Percentiles rank a stretch among this genome's conserved stretches.
Evolutionary conservation across 2,329 filamentous ascomycete species (phyloP).

Genomic region (Pseudogymnoascus sp.): DNA sequence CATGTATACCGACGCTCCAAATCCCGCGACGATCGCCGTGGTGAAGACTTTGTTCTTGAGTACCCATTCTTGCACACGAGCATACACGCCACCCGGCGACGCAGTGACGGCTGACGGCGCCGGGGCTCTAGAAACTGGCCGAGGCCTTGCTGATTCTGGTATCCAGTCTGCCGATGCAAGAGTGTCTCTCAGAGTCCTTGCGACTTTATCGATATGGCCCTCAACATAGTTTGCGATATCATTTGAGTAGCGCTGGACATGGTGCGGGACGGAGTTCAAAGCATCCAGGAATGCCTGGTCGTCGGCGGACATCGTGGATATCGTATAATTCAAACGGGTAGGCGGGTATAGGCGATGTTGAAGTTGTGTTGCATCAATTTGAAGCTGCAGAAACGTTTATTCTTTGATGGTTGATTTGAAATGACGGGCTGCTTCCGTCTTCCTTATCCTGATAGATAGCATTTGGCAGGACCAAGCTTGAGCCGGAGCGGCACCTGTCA

Average conservation of each 20-base stretch:
- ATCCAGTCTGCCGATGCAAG: conserved; percentile 65
- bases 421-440: conserved; percentile 1
- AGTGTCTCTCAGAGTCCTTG: conserved; percentile 61
- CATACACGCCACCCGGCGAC: conserved; percentile 33
- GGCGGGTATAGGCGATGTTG: background rate
- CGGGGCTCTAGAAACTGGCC: conserved; percentile 29
- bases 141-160: conserved; percentile 58
- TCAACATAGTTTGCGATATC: conserved; percentile 76
- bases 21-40: conserved; percentile 61
- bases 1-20: conserved; percentile 55
- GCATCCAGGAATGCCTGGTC: conserved; percentile 72
- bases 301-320: conserved; percentile 64
- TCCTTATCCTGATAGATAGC: conserved; percentile 4
- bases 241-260: conserved; percentile 63
- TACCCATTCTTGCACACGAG: conserved; percentile 64
- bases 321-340: background rate
- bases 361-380: background rate
- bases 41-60: conserved; percentile 65
- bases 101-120: conserved; percentile 25
- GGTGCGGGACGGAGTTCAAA: conserved; percentile 57
- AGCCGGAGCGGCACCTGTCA: background rate
- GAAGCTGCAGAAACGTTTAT: background rate
- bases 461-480: background rate
- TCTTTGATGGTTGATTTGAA: conserved; percentile 5
- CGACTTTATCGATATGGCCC: conserved; percentile 69